Evolutionary conservation across 1,284 basidiomycete species (phyloP), one percentile per base, ranked within the genome.

Genomic region (Grifola frondosa): DNA sequence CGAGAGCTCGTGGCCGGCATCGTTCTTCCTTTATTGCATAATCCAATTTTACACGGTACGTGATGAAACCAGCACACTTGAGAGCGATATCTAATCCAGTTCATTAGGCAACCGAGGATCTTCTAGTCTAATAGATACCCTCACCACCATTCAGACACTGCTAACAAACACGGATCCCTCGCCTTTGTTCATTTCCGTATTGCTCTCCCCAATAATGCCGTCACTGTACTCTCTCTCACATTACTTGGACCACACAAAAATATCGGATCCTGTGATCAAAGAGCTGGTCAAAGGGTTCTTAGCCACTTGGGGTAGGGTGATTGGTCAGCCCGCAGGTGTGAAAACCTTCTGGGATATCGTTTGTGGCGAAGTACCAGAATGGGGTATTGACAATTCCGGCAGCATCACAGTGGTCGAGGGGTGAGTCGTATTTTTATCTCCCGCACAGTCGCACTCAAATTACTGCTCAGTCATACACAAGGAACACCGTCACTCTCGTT

Each of bases 161-260:
- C 63, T 91, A 3, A 73, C 80, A 6, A 88, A 91, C 52, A 80
- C 84, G 5, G 90, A 93, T 49, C 89, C 90, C 3, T 84, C 87
- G 1, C 84, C 88, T 0, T 63, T 67, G 3, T 73, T 90, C 28
- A 75, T 89, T 33, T 74, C 81, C 0, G 64, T 68, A 12, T 56
- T 92, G 6, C 63, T 94, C 12, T 79, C 81, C 3, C 86, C 89
- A 1, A 78, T 93, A 33, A 56, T 87, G 0, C 67, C 83, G 0
- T 66, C 79, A 2, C 61, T 95, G 3, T 91, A 91, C 60, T 72
- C 80, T 1, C 69, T 94, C 4, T 64, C 75, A 5, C 71, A 71
- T 35, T 66, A 79, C 41, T 58, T 92, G 15, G 71, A 78, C 17
- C 63, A 61, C 9, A 57, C 64, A 17, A 81, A 76, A 50, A 75